Conservation (phyloP, 345 rosid genomes). For the Litchi chinensis region DNA sequence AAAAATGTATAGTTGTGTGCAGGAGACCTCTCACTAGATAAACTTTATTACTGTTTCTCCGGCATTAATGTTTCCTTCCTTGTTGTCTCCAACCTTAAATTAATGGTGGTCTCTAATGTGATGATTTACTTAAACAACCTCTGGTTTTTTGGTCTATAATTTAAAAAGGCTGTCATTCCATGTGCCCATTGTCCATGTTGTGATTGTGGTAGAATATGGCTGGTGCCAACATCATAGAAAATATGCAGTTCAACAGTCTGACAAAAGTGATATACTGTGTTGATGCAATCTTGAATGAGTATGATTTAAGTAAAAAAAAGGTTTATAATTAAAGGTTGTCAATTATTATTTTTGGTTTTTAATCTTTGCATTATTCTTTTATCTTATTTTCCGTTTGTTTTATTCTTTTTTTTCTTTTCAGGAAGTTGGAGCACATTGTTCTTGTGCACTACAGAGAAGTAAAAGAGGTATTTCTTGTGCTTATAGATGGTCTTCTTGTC, state of each 20-base stretch:
- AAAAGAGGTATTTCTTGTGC: conserved; percentile 59
- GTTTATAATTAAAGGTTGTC: background rate
- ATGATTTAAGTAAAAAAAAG: background rate
- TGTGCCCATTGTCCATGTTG: background rate
- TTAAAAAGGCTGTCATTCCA: background rate
- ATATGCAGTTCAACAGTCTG: background rate
- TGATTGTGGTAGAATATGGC: background rate
- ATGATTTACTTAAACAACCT: background rate
- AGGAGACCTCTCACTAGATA: background rate
- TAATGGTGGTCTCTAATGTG: background rate
- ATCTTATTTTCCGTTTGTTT: conserved; percentile 8
- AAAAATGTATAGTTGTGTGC: background rate
- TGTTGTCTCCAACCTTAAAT: background rate
- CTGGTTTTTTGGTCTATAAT: background rate
- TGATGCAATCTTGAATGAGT: conserved; percentile 2
- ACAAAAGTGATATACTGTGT: background rate
- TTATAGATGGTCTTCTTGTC: conserved; percentile 10
- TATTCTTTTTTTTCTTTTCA: conserved; percentile 35
- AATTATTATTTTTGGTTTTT: background rate
- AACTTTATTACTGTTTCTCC: background rate
- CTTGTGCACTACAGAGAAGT: conserved; percentile 87
- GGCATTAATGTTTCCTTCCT: background rate
- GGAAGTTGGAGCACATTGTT: conserved; percentile 80
- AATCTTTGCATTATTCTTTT: background rate
- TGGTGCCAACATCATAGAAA: background rate